phyloP scores from a whole-genome alignment of 2,329 filamentous ascomycete species.

The Thelonectria discophora region DNA sequence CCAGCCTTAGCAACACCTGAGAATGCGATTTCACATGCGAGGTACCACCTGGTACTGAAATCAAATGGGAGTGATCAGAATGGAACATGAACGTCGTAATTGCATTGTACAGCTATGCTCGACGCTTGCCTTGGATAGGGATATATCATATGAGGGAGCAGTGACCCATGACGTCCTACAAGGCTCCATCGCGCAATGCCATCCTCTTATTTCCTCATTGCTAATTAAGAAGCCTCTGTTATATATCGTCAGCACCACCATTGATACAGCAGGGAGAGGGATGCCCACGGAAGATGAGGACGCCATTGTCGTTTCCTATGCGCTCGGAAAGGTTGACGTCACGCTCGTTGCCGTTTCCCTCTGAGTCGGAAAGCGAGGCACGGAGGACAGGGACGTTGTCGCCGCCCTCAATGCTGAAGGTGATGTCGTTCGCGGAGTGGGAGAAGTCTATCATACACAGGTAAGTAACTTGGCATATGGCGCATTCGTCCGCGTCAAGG shows the following conservation, averaged over 20 bases:
- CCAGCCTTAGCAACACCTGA: too few species aligned
- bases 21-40: too few species aligned
- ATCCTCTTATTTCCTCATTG: background rate
- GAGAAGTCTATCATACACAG: slow-evolving; percentile 50
- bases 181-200: background rate
- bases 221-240: background rate
- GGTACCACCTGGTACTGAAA: too few species aligned
- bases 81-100: too few species aligned
- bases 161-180: too few species aligned
- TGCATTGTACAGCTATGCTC: too few species aligned
- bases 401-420: slow-evolving; percentile 60
- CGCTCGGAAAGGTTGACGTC: slow-evolving; percentile 66
- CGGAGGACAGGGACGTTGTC: slow-evolving; percentile 63
- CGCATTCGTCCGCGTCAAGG: background rate
- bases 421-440: slow-evolving; percentile 55
- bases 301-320: slow-evolving; percentile 62
- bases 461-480: background rate
- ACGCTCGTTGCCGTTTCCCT: slow-evolving; percentile 52
- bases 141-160: too few species aligned
- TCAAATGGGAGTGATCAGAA: too few species aligned
- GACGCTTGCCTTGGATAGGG: too few species aligned
- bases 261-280: background rate
- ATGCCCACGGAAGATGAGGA: slow-evolving; percentile 31
- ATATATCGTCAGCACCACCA: background rate
- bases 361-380: slow-evolving; percentile 54